A percentile compares a stretch with the other conserved stretches of the same genome.
These are phyloP conservation scores for Cucumis melo DNA, from an alignment of 306 rosid species.

Conservation along the genomic window DNA sequence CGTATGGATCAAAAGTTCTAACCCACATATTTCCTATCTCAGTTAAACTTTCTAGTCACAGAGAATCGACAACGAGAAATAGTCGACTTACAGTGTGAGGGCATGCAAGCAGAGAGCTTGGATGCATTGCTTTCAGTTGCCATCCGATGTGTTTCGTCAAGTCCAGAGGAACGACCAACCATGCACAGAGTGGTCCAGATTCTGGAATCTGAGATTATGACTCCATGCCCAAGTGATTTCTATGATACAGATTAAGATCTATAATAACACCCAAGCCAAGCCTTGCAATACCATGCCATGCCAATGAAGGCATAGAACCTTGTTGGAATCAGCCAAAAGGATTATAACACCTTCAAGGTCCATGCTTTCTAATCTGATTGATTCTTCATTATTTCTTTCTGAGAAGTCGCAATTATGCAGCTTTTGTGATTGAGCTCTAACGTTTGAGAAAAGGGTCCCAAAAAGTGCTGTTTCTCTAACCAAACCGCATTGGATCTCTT, in stretches of 20 bases:
- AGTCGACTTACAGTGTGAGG: slow-evolving; percentile 66
- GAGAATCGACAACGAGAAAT: slow-evolving; percentile 80
- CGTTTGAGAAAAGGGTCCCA: background rate
- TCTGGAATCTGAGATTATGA: slow-evolving; percentile 89
- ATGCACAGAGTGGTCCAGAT: slow-evolving; percentile 95
- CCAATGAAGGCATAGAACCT: background rate
- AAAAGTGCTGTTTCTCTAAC: background rate
- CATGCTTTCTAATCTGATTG: background rate
- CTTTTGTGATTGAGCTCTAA: background rate
- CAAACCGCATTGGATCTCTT: background rate
- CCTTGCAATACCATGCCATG: background rate
- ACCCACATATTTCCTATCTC: slow-evolving; percentile 17
- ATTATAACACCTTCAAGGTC: background rate
- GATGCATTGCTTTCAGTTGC: slow-evolving; percentile 81
- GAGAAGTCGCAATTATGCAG: background rate
- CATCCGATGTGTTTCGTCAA: slow-evolving; percentile 77
- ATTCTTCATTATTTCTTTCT: background rate
- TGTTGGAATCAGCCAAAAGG: background rate
- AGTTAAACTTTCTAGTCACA: slow-evolving; percentile 79
- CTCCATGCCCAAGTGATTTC: slow-evolving; percentile 96
- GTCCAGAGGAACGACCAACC: slow-evolving; percentile 85
- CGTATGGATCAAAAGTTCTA: background rate
- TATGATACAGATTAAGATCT: slow-evolving; percentile 63
- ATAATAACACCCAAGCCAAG: background rate
- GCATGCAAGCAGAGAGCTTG: slow-evolving; percentile 77